Evolutionary conservation across 768 basidiomycete species (phyloP).

Genomic region (Phaffia australis): DNA sequence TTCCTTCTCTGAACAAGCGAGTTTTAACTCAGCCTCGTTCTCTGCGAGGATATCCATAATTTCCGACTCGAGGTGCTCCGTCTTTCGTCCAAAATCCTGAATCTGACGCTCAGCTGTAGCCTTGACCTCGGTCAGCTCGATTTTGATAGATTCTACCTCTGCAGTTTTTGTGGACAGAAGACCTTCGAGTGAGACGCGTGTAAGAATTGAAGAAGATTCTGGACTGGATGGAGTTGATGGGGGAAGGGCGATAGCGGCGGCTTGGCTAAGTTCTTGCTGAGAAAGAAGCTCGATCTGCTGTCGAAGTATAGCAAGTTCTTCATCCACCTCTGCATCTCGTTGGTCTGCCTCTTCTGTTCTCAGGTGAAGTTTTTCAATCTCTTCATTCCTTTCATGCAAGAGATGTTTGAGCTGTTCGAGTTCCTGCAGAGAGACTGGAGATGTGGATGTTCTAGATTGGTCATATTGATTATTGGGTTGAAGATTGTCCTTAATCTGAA

Average conservation of each 20-base stretch:
- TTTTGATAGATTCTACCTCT: background rate
- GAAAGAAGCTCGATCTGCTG: constrained; percentile 12
- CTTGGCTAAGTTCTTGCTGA: constrained; percentile 1
- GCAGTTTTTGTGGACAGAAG: background rate
- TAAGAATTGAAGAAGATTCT: too few species aligned
- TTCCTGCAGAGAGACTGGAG: background rate
- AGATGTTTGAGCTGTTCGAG: background rate
- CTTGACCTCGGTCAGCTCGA: constrained; percentile 3
- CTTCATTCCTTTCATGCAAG: constrained; percentile 8
- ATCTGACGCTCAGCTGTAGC: constrained; percentile 5
- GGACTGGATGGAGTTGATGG: too few species aligned
- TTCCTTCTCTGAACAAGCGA: constrained; percentile 10
- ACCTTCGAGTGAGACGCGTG: background rate
- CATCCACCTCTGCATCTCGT: background rate
- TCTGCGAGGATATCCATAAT: constrained; percentile 54
- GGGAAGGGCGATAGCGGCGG: background rate
- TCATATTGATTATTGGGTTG: background rate
- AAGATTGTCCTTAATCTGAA: background rate
- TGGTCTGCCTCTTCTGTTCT: constrained; percentile 1
- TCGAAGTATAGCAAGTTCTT: constrained; percentile 3
- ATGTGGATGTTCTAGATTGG: background rate
- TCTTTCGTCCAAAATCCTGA: constrained; percentile 13
- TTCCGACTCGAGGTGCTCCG: constrained; percentile 47
- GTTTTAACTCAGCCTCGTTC: constrained; percentile 44
- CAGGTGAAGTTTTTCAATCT: constrained; percentile 1